Percentiles rank a stretch among this genome's conserved stretches.
Conservation (phyloP, 371 early-diverging fungal genomes). For the Catenaria anguillulae region DNA sequence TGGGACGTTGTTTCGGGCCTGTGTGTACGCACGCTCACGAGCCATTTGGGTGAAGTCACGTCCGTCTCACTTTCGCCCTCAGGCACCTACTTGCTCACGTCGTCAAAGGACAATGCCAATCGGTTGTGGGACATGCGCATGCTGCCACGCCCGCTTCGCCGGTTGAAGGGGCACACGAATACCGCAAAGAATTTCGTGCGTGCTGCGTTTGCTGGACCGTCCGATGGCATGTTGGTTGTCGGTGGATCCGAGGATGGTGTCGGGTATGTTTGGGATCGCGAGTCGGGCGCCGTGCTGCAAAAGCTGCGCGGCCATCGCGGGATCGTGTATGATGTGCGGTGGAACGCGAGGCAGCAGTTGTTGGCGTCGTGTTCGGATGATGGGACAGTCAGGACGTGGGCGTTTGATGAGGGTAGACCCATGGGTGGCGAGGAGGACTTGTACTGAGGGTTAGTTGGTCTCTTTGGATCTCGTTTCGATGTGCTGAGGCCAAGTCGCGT, state of each 20-base stretch:
- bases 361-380: conserved; percentile 82
- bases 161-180: conserved; percentile 90
- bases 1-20: conserved; percentile 91
- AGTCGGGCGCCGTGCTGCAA: conserved; percentile 71
- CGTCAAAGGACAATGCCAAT: conserved; percentile 90
- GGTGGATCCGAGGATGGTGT: conserved; percentile 87
- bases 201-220: conserved; percentile 47
- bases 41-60: conserved; percentile 90
- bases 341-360: conserved; percentile 69
- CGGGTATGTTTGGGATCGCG: conserved; percentile 85
- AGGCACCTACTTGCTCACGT: conserved; percentile 66
- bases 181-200: conserved; percentile 89
- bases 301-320: conserved; percentile 68
- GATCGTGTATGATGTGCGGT: conserved; percentile 72
- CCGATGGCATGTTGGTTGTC: conserved; percentile 60
- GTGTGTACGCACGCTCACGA: conserved; percentile 78
- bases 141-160: conserved; percentile 60
- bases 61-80: conserved; percentile 72
- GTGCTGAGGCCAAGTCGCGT: too few relatives aligned
- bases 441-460: too few relatives aligned
- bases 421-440: too few relatives aligned
- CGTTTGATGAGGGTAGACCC: conserved; percentile 2
- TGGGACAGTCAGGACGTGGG: conserved; percentile 31
- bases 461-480: too few relatives aligned
- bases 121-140: conserved; percentile 88